Base-by-base conservation (phyloP, 148 eudicot genomes). In the Camellia sinensis region DNA sequence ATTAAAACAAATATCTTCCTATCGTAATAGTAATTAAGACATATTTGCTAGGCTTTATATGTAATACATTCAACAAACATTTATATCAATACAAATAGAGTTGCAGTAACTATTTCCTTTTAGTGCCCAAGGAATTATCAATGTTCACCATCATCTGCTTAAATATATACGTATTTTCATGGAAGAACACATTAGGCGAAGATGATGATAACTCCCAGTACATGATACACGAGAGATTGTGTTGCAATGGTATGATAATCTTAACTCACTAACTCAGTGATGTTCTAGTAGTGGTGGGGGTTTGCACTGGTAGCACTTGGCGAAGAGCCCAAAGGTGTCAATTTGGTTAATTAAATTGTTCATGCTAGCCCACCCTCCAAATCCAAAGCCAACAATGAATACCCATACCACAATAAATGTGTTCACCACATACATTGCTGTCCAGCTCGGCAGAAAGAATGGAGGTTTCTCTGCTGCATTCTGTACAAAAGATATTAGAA, bases 281-380 rank as follows among this genome's bases (percentile, higher is more conserved):
- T 53, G 86, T n/a, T 0, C 53, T 18, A 66, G 81, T 62, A 71
- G 81, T 71, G 21, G 74, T 17, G 29, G 83, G 8, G 87, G 87
- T 65, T 81, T 85, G 78, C 92, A 89, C 79, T 89, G 92, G 43
- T 90, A 90, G 80, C 93, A 90, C 80, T 87, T 87, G 44, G 91
- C 88, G 52, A 88, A 89, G 15, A 89, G 88, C 15, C 94, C 94
- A 62, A 91, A 91, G 5, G 89, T 84, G 61, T 91, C 81, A 13
- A 91, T 82, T 77, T 91, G 94, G 52, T 69, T 86, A 45, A 88
- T 85, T 70, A 91, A 89, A 82, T 91, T 90, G 7, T 61, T 67
- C 83, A 90, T 80, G 78, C 91, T 90, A 6, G 93, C 91, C 93
- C 93, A 90, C 17, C 93, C 93, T 21, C 93, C 93, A 52, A 90